Conservation (phyloP, 176 grass and related monocot species). For the Oryza rufipogon region DNA sequence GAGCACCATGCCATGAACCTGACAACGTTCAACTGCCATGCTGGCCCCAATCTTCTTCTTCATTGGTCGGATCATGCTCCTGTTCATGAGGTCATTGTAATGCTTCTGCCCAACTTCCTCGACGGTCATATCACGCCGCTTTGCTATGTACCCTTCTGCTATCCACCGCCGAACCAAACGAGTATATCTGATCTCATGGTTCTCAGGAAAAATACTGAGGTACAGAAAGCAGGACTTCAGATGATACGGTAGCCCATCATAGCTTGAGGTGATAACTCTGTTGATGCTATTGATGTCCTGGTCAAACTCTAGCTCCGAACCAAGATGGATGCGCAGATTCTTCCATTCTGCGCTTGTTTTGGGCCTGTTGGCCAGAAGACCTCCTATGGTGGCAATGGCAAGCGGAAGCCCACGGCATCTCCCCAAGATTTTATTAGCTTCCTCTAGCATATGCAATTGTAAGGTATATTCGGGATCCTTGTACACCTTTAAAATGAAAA, state of each 20-base stretch:
- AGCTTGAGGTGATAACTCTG: slow-evolving; percentile 49
- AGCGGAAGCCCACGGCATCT: slow-evolving; percentile 57
- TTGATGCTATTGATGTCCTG: slow-evolving; percentile 32
- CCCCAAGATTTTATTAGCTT: slow-evolving; percentile 32
- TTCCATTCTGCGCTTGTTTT: slow-evolving; percentile 46
- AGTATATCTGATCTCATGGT: slow-evolving; percentile 46
- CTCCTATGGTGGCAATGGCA: slow-evolving; percentile 55
- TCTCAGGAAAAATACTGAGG: slow-evolving; percentile 55
- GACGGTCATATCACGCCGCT: slow-evolving; percentile 19
- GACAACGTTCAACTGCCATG: slow-evolving; percentile 24
- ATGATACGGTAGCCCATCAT: slow-evolving; percentile 55
- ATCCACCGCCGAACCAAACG: slow-evolving; percentile 53
- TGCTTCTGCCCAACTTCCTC: slow-evolving; percentile 34
- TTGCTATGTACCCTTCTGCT: slow-evolving; percentile 47
- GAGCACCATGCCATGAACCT: slow-evolving; percentile 44
- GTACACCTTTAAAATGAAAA: slow-evolving; percentile 33
- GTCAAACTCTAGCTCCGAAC: slow-evolving; percentile 49
- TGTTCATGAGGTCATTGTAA: slow-evolving; percentile 53
- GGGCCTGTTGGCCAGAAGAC: slow-evolving; percentile 51
- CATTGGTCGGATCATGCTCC: slow-evolving; percentile 48
- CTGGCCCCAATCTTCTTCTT: slow-evolving; percentile 1
- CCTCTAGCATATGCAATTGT: background rate
- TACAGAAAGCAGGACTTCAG: slow-evolving; percentile 63
- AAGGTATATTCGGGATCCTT: background rate
- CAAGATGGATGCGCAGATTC: slow-evolving; percentile 38